phyloP scores from a whole-genome alignment of 1,284 basidiomycete species.

The Stygiomarasmius scandens region DNA sequence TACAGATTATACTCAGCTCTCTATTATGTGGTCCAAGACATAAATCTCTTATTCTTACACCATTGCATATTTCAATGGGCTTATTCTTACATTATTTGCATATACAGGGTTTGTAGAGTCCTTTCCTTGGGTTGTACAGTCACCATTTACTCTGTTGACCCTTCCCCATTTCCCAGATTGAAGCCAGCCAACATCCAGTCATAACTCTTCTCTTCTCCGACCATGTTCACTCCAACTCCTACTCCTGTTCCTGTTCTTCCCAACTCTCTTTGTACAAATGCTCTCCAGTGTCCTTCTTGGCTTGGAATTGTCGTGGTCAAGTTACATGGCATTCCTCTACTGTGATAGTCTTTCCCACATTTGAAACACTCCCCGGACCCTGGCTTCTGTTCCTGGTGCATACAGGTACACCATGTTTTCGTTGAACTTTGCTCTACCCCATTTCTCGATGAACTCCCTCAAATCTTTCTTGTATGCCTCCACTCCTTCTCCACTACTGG shows the following conservation, averaged over 20 bases:
- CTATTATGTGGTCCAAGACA: too few relatives aligned
- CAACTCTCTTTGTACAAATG: slow-evolving; percentile 2
- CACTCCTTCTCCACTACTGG: neutral
- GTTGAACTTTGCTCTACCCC: neutral
- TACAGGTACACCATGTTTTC: slow-evolving; percentile 1
- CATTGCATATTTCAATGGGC: too few relatives aligned
- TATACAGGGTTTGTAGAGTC: too few relatives aligned
- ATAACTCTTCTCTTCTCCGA: slow-evolving; percentile 15
- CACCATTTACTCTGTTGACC: slow-evolving; percentile 14
- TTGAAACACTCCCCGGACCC: slow-evolving; percentile 1
- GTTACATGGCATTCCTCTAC: neutral
- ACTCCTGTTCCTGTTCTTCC: neutral
- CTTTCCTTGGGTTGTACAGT: slow-evolving; percentile 33
- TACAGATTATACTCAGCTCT: too few relatives aligned
- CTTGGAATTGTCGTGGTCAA: neutral
- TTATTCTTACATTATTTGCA: too few relatives aligned
- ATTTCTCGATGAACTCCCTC: neutral
- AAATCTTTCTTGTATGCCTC: neutral
- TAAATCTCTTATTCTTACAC: too few relatives aligned
- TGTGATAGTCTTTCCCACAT: neutral
- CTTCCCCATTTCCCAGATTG: slow-evolving; percentile 13
- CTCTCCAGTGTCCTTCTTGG: neutral
- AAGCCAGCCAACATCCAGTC: neutral
- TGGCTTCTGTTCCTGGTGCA: neutral
- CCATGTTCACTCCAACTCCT: neutral